These are phyloP conservation scores for Magnaporthiopsis poae DNA, from an alignment of 2,329 filamentous ascomycete species.

Conservation along the genomic window DNA sequence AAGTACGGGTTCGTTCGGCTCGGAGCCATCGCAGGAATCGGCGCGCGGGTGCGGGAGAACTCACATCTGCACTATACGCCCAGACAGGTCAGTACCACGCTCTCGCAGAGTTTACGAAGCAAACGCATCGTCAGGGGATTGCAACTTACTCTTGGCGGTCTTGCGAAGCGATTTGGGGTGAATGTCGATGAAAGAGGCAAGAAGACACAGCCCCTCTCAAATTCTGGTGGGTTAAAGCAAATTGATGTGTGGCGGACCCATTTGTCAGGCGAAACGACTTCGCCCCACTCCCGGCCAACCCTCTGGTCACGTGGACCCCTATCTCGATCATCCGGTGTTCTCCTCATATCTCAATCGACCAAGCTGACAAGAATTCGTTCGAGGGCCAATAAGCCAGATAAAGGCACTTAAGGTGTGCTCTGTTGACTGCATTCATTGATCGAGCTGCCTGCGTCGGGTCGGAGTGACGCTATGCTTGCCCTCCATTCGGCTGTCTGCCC, in stretches of 20 bases:
- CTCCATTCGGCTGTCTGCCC: not conserved
- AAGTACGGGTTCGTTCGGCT: not conserved
- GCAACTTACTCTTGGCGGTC: conserved; percentile 18
- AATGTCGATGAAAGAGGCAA: conserved; percentile 10
- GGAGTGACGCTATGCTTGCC: not conserved
- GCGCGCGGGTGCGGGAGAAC: conserved; percentile 25
- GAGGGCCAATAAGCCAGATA: not conserved
- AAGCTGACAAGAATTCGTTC: not conserved
- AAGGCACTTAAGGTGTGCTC: not conserved
- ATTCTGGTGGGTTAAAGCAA: conserved; percentile 14
- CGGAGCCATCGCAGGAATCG: not conserved
- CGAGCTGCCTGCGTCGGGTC: not conserved
- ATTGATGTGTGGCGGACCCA: conserved; percentile 8
- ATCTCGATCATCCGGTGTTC: not conserved
- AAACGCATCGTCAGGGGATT: not conserved
- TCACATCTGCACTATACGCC: conserved; percentile 77
- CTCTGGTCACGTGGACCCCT: conserved; percentile 6
- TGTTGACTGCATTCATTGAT: not conserved
- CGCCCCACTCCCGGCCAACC: not conserved
- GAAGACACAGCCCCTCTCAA: conserved; percentile 7
- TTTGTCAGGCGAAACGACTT: not conserved
- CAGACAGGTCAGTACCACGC: conserved; percentile 16
- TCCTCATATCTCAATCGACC: too few relatives aligned
- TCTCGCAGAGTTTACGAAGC: conserved; percentile 8
- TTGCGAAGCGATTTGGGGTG: conserved; percentile 6